A percentile compares a stretch with the other conserved stretches of the same genome.
Conservation (phyloP, 2,329 filamentous ascomycete genomes). For the Aspergillus texensis region DNA sequence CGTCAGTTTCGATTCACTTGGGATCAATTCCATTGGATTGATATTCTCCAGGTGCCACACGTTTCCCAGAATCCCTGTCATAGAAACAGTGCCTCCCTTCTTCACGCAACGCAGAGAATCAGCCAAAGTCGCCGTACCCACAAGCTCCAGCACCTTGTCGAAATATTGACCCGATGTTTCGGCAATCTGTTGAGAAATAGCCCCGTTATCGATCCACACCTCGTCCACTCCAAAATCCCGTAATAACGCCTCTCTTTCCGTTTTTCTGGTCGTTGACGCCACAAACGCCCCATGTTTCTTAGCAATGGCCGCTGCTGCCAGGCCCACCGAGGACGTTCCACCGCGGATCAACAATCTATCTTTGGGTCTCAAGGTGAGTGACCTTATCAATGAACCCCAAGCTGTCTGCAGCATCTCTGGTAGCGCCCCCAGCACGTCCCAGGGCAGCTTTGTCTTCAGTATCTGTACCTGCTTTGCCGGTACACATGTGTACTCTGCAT, state of each 20-base stretch:
- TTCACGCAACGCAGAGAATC: slow-evolving; percentile 49
- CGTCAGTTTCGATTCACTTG: slow-evolving; percentile 44
- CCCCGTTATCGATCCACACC: slow-evolving; percentile 49
- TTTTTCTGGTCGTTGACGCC: slow-evolving; percentile 44
- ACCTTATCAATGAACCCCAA: slow-evolving; percentile 47
- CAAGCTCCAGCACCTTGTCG: slow-evolving; percentile 52
- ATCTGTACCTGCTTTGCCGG: slow-evolving; percentile 44
- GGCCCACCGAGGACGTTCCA: slow-evolving; percentile 52
- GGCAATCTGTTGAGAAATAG: slow-evolving; percentile 40
- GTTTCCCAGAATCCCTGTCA: slow-evolving; percentile 52
- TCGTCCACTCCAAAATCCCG: slow-evolving; percentile 45
- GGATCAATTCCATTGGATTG: slow-evolving; percentile 48
- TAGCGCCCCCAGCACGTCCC: slow-evolving; percentile 50
- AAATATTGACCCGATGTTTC: slow-evolving; percentile 31
- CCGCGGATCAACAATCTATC: slow-evolving; percentile 54
- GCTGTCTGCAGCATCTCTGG: slow-evolving; percentile 58
- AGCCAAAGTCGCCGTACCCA: slow-evolving; percentile 46
- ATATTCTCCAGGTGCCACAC: slow-evolving; percentile 45
- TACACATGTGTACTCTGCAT: slow-evolving; percentile 54
- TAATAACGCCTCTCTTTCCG: slow-evolving; percentile 41
- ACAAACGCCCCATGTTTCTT: slow-evolving; percentile 45
- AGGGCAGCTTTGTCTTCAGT: slow-evolving; percentile 40
- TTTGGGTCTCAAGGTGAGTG: slow-evolving; percentile 40
- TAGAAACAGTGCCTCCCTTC: slow-evolving; percentile 46
- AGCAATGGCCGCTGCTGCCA: slow-evolving; percentile 52